phyloP scores from a whole-genome alignment of 164 flowering plant genomes.

The Macadamia integrifolia region DNA sequence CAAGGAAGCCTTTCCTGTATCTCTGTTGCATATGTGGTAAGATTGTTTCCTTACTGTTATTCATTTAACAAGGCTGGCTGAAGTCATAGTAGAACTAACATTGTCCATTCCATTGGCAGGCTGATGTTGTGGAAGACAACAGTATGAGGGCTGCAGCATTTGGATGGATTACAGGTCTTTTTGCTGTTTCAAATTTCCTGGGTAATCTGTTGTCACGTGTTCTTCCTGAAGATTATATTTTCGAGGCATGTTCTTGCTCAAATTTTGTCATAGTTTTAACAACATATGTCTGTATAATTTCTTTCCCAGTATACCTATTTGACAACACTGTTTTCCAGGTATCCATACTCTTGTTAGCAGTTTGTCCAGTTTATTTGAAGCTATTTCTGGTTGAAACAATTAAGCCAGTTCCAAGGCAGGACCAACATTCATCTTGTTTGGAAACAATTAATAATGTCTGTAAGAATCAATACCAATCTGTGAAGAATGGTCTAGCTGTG shows the following conservation, averaged over 20 bases:
- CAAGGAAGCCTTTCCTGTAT: conserved; percentile 95
- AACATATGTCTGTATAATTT: not conserved
- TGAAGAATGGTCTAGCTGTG: conserved; percentile 50
- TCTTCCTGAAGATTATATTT: conserved; percentile 72
- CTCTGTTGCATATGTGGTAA: conserved; percentile 80
- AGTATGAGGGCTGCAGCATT: conserved; percentile 67
- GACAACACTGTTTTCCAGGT: conserved; percentile 42
- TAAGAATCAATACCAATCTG: conserved; percentile 41
- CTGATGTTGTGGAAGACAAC: conserved; percentile 55
- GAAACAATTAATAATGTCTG: conserved; percentile 27
- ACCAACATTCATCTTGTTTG: conserved; percentile 25
- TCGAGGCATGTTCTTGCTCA: conserved; percentile 37
- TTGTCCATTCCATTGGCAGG: conserved; percentile 35
- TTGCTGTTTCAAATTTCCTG: conserved; percentile 73
- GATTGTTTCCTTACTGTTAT: conserved; percentile 4
- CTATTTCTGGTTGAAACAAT: conserved; percentile 68
- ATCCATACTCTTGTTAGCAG: conserved; percentile 56
- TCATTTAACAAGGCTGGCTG: not conserved
- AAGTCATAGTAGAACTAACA: not conserved
- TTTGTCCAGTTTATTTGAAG: conserved; percentile 57
- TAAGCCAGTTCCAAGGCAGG: conserved; percentile 23
- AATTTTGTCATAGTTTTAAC: not conserved
- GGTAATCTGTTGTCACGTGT: conserved; percentile 78
- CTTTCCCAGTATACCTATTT: conserved; percentile 6
- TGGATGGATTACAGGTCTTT: conserved; percentile 81